Percentiles rank a stretch among this genome's conserved stretches.
phyloP scores from a whole-genome alignment of 441 rosid species.

The Gossypium laxum region DNA sequence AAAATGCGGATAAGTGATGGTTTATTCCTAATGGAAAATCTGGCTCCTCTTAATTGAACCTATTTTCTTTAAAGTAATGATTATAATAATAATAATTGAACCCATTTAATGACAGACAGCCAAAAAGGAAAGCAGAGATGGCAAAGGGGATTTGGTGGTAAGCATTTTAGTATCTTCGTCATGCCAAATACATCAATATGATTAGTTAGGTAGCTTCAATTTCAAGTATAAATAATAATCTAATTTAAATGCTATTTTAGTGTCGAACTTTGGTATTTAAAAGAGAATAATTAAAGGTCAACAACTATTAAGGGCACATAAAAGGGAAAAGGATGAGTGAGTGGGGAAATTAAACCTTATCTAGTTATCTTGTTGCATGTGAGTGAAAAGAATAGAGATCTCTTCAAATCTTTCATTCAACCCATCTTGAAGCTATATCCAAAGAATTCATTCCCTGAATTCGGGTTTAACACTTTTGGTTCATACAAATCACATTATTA shows the following conservation, averaged over 20 bases:
- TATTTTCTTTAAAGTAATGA: no score
- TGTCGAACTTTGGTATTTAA: constrained; percentile 1
- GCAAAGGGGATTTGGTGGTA: not conserved
- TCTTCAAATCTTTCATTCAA: constrained; percentile 13
- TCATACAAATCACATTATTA: not conserved
- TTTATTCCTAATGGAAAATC: not conserved
- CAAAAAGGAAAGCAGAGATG: not conserved
- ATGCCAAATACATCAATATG: not conserved
- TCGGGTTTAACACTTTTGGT: not conserved
- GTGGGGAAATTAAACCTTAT: constrained; percentile 28
- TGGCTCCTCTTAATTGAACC: not conserved
- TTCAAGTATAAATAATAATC: not conserved
- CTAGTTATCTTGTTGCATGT: constrained; percentile 25
- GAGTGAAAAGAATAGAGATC: constrained; percentile 11
- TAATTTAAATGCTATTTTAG: not conserved
- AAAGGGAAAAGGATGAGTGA: not conserved
- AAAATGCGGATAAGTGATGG: not conserved
- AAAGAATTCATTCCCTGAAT: not conserved
- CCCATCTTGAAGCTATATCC: constrained; percentile 7
- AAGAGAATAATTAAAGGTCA: not conserved
- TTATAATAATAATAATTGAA: no score
- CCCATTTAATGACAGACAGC: not conserved
- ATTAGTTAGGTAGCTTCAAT: not conserved
- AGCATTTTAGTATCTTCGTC: not conserved
- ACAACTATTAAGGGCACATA: not conserved